Conservation (phyloP, 164 flowering plant species). For the Litsea cubeba region DNA sequence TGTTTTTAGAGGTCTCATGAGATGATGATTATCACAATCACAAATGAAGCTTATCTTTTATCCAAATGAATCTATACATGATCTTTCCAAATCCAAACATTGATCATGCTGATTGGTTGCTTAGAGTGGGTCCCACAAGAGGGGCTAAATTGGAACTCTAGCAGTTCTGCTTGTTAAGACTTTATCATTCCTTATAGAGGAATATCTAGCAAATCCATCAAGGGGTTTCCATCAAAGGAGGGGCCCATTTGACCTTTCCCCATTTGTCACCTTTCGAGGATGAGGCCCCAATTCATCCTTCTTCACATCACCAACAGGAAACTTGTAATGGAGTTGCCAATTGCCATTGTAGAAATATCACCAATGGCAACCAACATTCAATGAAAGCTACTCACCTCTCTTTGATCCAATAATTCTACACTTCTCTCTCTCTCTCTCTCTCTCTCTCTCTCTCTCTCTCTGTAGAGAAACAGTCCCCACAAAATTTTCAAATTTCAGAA, state of each 20-base stretch:
- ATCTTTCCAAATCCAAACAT: no score
- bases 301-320: conserved; percentile 12
- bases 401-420: conserved; percentile 23
- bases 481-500: background rate
- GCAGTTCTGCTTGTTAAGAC: no score
- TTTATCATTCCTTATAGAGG: background rate
- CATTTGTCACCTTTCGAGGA: conserved; percentile 10
- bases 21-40: no score
- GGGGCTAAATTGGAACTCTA: no score
- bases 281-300: conserved; percentile 16
- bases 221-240: conserved; percentile 14
- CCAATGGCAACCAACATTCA: conserved; percentile 17
- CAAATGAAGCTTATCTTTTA: no score
- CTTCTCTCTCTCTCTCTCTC: background rate
- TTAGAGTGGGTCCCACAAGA: no score
- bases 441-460: no score
- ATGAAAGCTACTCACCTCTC: conserved; percentile 15
- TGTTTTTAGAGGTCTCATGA: no score
- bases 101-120: no score
- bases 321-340: conserved; percentile 11
- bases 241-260: conserved; percentile 12
- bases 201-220: conserved; percentile 13
- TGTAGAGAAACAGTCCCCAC: background rate
- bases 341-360: background rate
- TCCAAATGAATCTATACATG: no score